phyloP scores from a whole-genome alignment of 257 asterid genomes.

The Eustoma russellianum region DNA sequence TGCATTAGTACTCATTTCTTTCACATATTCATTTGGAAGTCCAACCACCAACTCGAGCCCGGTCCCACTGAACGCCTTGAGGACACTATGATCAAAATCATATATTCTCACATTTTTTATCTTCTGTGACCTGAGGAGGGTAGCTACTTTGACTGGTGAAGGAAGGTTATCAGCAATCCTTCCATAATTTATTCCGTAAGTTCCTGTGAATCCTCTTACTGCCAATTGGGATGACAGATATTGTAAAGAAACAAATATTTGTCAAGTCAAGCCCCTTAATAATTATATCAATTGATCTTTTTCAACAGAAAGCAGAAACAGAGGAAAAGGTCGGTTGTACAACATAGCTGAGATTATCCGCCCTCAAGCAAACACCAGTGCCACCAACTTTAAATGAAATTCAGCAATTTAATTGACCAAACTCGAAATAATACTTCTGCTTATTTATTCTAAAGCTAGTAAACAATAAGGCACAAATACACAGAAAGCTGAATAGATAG shows the following conservation, averaged over 20 bases:
- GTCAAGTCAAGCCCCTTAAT: too few species aligned
- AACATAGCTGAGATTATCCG: background rate
- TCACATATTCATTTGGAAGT: constrained; percentile 57
- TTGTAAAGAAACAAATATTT: too few species aligned
- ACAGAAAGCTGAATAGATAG: too few species aligned
- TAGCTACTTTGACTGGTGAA: constrained; percentile 75
- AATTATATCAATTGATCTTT: too few species aligned
- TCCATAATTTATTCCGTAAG: constrained; percentile 90
- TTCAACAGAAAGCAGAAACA: background rate
- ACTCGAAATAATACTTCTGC: too few species aligned
- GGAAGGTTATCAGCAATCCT: constrained; percentile 94
- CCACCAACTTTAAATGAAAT: too few species aligned
- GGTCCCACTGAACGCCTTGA: constrained; percentile 66
- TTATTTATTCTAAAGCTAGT: too few species aligned
- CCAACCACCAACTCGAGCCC: constrained; percentile 94
- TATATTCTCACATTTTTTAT: constrained; percentile 85
- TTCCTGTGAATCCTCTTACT: constrained; percentile 72
- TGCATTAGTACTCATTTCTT: constrained; percentile 50
- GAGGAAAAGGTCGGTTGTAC: background rate
- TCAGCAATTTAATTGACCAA: too few species aligned
- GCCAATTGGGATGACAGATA: constrained; percentile 30
- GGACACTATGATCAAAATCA: constrained; percentile 73
- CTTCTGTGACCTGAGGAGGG: constrained; percentile 66
- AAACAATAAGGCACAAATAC: too few species aligned
- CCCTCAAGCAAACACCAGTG: too few species aligned